Evolutionary conservation across 2,329 filamentous ascomycete genomes (phyloP), one percentile per base, ranked within the genome.

Genomic region (Fusarium sublunatum): DNA sequence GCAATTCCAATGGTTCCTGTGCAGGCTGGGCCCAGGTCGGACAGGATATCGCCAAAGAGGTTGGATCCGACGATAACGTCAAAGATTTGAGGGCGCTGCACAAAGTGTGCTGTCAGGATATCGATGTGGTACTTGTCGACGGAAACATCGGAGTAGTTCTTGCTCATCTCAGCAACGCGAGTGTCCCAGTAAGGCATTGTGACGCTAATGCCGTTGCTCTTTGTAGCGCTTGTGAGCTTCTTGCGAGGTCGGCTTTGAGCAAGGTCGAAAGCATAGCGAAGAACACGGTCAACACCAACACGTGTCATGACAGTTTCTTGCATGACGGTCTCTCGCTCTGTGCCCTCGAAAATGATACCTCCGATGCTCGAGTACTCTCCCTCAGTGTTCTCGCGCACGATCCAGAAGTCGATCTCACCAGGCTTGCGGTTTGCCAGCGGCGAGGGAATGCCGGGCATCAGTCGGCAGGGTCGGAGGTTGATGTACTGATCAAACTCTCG

Each of bases 1-100:
- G 89, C 89, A 51, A 92, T 90, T 2, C 89, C 89, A 64, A 92
- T 91, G 0, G 85, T 88, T 0, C 89, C 89, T 1, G 89, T 88
- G 10, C 91, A 79, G 0, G 88, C 88, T 3, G 90, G 88, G 1
- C 88, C 89, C 4, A 92, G 79, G 70, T 92, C 89, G 1, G 88
- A 90, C 0, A 92, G 81, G 47, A 91, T 90, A 64, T 91, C 88
- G 3, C 86, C 87, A 53, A 81, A 80, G 5, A 89, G 74, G 60
- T 90, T 89, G 11, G 84, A 88, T 7, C 85, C 86, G 15, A 89
- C 87, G 39, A 89, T 84, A 0, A 86, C 88, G 63, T 89, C 87
- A 7, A 89, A 74, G 1, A 79, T 81, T 53, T 86, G 77, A 0
- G 87, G 86, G 44, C 85, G 81, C 43, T 86, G 74, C 0, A 88